Conservation (phyloP, 2,329 filamentous ascomycete species). For the Nigrograna mackinnonii region DNA sequence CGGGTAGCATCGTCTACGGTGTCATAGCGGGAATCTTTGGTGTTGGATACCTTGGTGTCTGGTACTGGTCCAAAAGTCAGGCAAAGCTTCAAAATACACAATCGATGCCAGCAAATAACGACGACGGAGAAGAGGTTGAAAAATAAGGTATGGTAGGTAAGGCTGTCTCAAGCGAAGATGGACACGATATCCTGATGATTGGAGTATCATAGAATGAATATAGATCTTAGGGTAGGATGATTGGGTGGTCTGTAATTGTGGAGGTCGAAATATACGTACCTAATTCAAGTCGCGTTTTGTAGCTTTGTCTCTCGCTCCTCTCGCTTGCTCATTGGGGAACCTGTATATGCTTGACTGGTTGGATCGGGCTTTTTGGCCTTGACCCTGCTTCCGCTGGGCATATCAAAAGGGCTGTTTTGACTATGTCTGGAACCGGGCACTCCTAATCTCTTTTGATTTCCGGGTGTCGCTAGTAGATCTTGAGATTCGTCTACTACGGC, state of each 20-base stretch:
- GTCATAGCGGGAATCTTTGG: not conserved
- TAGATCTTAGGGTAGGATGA: no score
- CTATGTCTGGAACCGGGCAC: constrained; percentile 23
- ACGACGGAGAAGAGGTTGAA: no score
- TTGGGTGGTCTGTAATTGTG: no score
- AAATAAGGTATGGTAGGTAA: no score
- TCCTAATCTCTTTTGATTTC: constrained; percentile 18
- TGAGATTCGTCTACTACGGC: constrained; percentile 11
- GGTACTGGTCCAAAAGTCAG: not conserved
- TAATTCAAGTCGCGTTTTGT: no score
- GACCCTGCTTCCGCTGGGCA: constrained; percentile 28
- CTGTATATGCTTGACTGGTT: constrained; percentile 17
- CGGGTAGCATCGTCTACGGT: not conserved
- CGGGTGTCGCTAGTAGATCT: constrained; percentile 31
- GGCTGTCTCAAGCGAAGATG: no score
- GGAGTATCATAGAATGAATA: no score
- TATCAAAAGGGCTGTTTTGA: constrained; percentile 35
- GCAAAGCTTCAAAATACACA: no score
- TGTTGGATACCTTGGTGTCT: not conserved
- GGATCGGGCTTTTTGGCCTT: constrained; percentile 15
- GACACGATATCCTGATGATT: no score
- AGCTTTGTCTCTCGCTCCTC: no score
- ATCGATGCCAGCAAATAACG: no score
- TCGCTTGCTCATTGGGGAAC: not conserved
- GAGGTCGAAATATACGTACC: no score